Evolutionary conservation across 139 green algal genomes (phyloP).

Genomic region (Mychonastes homosphaera): DNA sequence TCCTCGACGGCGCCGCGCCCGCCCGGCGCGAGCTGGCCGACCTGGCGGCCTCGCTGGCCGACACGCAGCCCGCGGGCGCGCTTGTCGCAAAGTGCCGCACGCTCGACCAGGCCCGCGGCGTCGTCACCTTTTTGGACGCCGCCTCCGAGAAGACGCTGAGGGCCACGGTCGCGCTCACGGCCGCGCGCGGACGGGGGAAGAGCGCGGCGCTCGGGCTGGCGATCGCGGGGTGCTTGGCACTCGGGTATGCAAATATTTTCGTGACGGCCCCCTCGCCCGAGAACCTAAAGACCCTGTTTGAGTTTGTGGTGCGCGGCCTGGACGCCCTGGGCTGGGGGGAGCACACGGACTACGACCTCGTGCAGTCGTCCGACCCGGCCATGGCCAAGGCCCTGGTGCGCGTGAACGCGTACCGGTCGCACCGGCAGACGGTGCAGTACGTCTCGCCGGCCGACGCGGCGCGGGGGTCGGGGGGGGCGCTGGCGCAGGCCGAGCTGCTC

Average conservation of each 20-base stretch:
- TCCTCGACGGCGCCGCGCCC: conserved; percentile 30
- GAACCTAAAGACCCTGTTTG: conserved; percentile 95
- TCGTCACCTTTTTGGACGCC: conserved; percentile 94
- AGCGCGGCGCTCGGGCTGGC: conserved; percentile 76
- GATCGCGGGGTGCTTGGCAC: conserved; percentile 63
- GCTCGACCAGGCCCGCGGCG: conserved; percentile 72
- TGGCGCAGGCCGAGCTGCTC: conserved; percentile 89
- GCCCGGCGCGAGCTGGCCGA: conserved; percentile 64
- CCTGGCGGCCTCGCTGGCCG: conserved; percentile 61
- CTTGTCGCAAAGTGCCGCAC: conserved; percentile 30
- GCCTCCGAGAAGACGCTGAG: conserved; percentile 92
- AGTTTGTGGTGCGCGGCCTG: conserved; percentile 93
- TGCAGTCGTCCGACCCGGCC: conserved; percentile 84
- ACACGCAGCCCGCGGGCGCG: conserved; percentile 50
- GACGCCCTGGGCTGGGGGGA: conserved; percentile 79
- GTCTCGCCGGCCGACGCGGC: conserved; percentile 86
- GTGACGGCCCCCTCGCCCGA: conserved; percentile 92
- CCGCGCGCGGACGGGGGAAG: conserved; percentile 82
- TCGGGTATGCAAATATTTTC: conserved; percentile 98
- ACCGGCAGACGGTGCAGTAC: conserved; percentile 93
- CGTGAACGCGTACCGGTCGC: conserved; percentile 83
- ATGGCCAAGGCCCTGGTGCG: conserved; percentile 83
- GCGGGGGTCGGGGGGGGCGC: too few species aligned
- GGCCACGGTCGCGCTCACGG: conserved; percentile 88
- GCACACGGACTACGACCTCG: conserved; percentile 96